Conservation (phyloP, 257 asterid genomes). For the Fraxinus americana region DNA sequence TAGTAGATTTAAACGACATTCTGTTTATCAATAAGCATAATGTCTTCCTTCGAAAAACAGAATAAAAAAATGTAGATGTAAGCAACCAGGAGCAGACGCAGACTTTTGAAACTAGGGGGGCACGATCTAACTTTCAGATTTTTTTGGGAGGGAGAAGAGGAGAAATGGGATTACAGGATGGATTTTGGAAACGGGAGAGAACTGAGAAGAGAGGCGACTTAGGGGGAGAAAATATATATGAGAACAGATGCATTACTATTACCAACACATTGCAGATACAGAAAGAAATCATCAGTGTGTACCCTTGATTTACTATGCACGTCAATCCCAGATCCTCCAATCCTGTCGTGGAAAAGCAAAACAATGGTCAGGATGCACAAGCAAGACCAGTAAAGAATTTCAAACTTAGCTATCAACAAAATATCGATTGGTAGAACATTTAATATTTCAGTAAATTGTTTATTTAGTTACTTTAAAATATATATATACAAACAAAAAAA, state of each 20-base stretch:
- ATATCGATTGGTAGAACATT: neutral
- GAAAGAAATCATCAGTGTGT: constrained; percentile 10
- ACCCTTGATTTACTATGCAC: constrained; percentile 96
- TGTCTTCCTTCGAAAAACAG: neutral
- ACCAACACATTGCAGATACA: neutral
- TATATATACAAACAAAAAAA: neutral
- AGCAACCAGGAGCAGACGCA: too few relatives aligned
- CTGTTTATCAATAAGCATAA: neutral
- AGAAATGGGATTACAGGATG: too few relatives aligned
- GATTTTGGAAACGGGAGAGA: too few relatives aligned
- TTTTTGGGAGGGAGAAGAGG: too few relatives aligned
- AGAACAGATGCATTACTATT: constrained; percentile 12
- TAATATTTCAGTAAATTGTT: neutral
- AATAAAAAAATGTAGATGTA: neutral
- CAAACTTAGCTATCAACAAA: neutral
- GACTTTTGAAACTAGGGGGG: too few relatives aligned
- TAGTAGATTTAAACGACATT: neutral
- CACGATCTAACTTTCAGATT: too few relatives aligned
- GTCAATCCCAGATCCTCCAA: constrained; percentile 92
- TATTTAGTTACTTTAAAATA: neutral
- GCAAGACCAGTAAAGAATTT: constrained; percentile 7
- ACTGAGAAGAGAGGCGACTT: too few relatives aligned
- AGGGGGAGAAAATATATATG: neutral
- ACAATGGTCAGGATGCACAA: neutral
- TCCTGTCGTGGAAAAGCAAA: constrained; percentile 46